These are phyloP conservation scores for Solanum raphanifolium DNA, from an alignment of 257 asterid species.

Conservation along the genomic window DNA sequence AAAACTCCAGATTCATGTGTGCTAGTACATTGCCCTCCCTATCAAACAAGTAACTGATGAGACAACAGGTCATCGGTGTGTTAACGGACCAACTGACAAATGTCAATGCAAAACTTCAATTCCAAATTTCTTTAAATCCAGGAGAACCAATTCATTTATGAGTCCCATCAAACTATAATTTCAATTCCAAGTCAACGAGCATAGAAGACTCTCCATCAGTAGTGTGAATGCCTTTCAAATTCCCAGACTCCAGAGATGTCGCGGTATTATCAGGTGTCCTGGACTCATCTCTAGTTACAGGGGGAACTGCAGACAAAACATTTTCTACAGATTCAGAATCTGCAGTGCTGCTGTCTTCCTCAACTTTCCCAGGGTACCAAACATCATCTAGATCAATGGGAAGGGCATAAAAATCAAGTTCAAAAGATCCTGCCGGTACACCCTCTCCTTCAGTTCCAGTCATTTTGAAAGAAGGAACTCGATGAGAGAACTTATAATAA, in stretches of 20 bases:
- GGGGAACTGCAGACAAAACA: neutral
- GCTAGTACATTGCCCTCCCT: too few species aligned
- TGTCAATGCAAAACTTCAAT: too few species aligned
- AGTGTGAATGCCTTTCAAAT: neutral
- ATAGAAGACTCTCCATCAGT: neutral
- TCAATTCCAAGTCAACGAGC: neutral
- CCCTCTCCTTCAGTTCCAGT: neutral
- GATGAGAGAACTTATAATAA: too few species aligned
- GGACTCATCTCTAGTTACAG: neutral
- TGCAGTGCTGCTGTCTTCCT: neutral
- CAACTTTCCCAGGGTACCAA: too few species aligned
- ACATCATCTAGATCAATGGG: too few species aligned
- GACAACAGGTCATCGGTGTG: too few species aligned
- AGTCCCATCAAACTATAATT: neutral
- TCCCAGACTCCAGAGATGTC: conserved; percentile 7
- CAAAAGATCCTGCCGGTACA: too few species aligned
- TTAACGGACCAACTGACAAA: too few species aligned
- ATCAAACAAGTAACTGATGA: too few species aligned
- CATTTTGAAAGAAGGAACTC: neutral
- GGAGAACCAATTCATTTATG: neutral
- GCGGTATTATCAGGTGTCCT: neutral
- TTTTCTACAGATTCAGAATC: conserved; percentile 7
- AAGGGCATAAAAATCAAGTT: too few species aligned
- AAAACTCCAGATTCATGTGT: too few species aligned
- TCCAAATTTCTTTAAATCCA: neutral